A percentile compares a stretch with the other conserved stretches of the same genome.
Evolutionary conservation across 208 protist species (phyloP).

Genomic region (Jaenimonas drosophilae): DNA sequence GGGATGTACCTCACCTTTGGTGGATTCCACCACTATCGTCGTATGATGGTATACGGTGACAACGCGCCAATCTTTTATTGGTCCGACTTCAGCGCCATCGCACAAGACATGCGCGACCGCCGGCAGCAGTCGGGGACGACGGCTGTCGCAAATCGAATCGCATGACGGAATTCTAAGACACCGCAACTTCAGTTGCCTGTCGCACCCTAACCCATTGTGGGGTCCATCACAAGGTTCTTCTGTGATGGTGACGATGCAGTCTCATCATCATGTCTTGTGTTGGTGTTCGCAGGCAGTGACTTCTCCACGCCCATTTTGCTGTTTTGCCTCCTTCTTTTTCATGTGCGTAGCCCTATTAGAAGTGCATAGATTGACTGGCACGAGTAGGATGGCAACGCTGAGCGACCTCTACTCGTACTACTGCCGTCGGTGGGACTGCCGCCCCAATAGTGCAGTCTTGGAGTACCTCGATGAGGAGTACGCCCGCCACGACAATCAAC

Average conservation of each 20-base stretch:
- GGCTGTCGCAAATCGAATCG: no score
- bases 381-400: slow-evolving; percentile 40
- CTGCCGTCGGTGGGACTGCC: slow-evolving; percentile 58
- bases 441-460: slow-evolving; percentile 62
- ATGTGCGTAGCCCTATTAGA: slow-evolving; percentile 2
- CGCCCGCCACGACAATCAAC: slow-evolving; percentile 10
- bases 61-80: slow-evolving; percentile 79
- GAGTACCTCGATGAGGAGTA: slow-evolving; percentile 33
- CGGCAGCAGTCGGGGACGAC: no score
- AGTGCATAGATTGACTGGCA: neutral
- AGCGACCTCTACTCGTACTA: slow-evolving; percentile 78
- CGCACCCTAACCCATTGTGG: no score
- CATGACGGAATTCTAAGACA: no score
- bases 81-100: slow-evolving; percentile 60
- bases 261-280: neutral
- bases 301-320: no score
- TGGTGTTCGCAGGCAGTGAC: no score
- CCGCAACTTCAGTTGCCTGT: no score
- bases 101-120: no score
- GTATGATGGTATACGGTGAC: slow-evolving; percentile 81
- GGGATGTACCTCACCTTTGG: slow-evolving; percentile 72
- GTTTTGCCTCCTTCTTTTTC: neutral
- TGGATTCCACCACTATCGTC: slow-evolving; percentile 76
- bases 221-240: no score
- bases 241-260: no score